Conservation (phyloP, 2,329 filamentous ascomycete species). For the Phoma herbarum region DNA sequence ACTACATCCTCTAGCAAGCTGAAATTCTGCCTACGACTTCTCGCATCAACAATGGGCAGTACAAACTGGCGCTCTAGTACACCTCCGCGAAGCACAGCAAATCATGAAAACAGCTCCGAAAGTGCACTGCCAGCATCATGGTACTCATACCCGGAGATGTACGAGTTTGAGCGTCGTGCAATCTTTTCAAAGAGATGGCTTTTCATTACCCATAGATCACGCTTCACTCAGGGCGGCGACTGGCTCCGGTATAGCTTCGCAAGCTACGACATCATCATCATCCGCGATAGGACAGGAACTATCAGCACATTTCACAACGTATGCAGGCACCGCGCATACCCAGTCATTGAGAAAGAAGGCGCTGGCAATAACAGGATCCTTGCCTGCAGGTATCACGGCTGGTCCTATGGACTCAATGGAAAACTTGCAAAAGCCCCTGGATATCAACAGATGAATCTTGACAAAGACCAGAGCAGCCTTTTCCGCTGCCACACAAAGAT, state of each 20-base stretch:
- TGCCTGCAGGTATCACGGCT: slow-evolving; percentile 56
- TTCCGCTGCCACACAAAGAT: slow-evolving; percentile 42
- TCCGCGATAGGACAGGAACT: slow-evolving; percentile 26
- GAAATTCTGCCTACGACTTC: background rate
- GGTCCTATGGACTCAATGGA: slow-evolving; percentile 55
- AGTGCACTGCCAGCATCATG: slow-evolving; percentile 48
- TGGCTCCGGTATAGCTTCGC: slow-evolving; percentile 22
- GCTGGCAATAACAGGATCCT: slow-evolving; percentile 48
- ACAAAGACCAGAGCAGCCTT: slow-evolving; percentile 41
- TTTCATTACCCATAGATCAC: slow-evolving; percentile 43
- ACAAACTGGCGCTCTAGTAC: background rate
- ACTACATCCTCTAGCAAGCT: background rate
- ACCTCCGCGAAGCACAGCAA: background rate
- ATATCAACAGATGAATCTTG: slow-evolving; percentile 42
- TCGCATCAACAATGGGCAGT: slow-evolving; percentile 1
- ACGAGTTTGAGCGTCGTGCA: slow-evolving; percentile 56
- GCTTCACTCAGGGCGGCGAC: slow-evolving; percentile 28
- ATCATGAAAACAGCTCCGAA: background rate
- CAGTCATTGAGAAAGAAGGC: slow-evolving; percentile 36
- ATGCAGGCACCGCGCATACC: slow-evolving; percentile 55
- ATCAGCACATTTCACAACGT: slow-evolving; percentile 53
- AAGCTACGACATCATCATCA: slow-evolving; percentile 23
- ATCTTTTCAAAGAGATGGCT: slow-evolving; percentile 54
- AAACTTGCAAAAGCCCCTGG: slow-evolving; percentile 55
- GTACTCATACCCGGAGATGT: slow-evolving; percentile 54